Conservation (phyloP, 2,329 filamentous ascomycete species). For the Fonsecaea pedrosoi region DNA sequence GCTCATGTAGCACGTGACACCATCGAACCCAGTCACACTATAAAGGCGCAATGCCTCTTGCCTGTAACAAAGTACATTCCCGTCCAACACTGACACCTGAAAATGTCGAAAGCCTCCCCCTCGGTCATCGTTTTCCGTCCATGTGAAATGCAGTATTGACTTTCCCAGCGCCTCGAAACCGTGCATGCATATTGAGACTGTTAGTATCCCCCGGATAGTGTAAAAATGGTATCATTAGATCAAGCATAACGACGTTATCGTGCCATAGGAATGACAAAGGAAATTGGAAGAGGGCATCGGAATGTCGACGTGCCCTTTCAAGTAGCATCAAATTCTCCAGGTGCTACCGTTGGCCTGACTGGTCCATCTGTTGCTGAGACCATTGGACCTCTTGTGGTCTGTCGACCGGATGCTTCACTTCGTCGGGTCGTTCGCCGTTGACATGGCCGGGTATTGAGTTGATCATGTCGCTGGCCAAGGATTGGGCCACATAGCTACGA, state of each 20-base stretch:
- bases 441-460: constrained; percentile 48
- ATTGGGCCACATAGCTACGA: constrained; percentile 53
- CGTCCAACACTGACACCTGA: background rate
- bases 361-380: constrained; percentile 30
- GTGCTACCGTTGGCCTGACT: constrained; percentile 17
- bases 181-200: constrained; percentile 21
- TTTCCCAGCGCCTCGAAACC: constrained; percentile 20
- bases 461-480: constrained; percentile 54
- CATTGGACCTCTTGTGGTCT: constrained; percentile 39
- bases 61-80: background rate
- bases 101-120: constrained; percentile 8
- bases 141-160: constrained; percentile 15
- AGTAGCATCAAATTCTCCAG: background rate
- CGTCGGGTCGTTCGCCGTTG: constrained; percentile 42
- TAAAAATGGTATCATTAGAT: constrained; percentile 31
- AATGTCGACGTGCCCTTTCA: background rate
- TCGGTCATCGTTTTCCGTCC: background rate
- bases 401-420: constrained; percentile 51
- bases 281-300: background rate
- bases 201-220: constrained; percentile 20
- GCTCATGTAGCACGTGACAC: constrained; percentile 1
- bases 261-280: constrained; percentile 5
- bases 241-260: constrained; percentile 29
- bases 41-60: background rate
- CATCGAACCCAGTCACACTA: background rate